phyloP scores from a whole-genome alignment of 2,329 filamentous ascomycete species.

The Fusarium nodosum region DNA sequence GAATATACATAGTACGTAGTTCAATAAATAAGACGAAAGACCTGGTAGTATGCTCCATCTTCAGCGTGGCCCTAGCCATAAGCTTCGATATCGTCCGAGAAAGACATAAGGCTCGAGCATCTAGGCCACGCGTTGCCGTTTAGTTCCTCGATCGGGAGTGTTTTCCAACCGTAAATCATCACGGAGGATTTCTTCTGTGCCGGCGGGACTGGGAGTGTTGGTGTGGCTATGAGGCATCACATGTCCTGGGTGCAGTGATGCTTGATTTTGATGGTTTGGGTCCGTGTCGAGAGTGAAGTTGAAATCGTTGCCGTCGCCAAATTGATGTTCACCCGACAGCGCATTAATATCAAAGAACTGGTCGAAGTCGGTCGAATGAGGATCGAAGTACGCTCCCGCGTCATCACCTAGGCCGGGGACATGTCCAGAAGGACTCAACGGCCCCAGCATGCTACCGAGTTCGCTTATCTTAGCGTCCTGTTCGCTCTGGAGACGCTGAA shows the following conservation, averaged over 20 bases:
- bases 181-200: constrained; percentile 65
- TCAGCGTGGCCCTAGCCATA: neutral
- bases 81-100: neutral
- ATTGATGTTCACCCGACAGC: constrained; percentile 56
- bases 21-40: constrained; percentile 19
- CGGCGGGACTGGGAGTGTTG: constrained; percentile 62
- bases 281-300: constrained; percentile 64
- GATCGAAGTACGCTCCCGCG: constrained; percentile 54
- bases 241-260: constrained; percentile 52
- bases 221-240: constrained; percentile 20
- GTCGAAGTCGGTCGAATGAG: constrained; percentile 62
- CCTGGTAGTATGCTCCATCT: neutral
- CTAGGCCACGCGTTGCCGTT: constrained; percentile 57
- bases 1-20: constrained; percentile 3
- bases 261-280: constrained; percentile 47
- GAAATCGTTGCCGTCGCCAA: constrained; percentile 63
- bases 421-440: constrained; percentile 82
- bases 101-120: neutral
- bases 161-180: constrained; percentile 56
- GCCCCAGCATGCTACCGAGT: constrained; percentile 79
- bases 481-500: constrained; percentile 83
- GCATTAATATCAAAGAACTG: constrained; percentile 64
- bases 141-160: constrained; percentile 51
- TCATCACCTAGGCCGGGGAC: constrained; percentile 77
- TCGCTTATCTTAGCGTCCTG: constrained; percentile 83